Evolutionary conservation across 2,329 filamentous ascomycete species (phyloP).

Genomic region (Penicillium sp.): DNA sequence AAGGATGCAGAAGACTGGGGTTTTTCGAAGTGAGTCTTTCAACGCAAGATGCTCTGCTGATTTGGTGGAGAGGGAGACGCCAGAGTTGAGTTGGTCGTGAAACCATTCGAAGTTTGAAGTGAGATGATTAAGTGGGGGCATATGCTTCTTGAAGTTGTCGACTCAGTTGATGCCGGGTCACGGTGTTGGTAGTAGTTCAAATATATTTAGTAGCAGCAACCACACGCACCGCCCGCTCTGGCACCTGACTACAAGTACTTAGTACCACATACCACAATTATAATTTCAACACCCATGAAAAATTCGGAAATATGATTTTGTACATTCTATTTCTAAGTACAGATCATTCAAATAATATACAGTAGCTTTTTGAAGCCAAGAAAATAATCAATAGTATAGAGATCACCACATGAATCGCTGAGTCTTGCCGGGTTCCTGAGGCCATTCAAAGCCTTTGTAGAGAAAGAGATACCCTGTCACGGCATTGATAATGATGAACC

Average conservation of each 20-base stretch:
- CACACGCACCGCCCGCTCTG: no score
- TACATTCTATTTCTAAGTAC: no score
- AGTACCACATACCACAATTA: no score
- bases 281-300: no score
- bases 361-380: not conserved
- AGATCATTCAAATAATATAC: slow-evolving; percentile 1
- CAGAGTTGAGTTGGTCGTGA: not conserved
- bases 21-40: not conserved
- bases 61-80: not conserved
- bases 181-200: no score
- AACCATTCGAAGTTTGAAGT: not conserved
- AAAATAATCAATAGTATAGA: not conserved
- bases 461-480: slow-evolving; percentile 61
- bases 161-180: no score
- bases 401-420: slow-evolving; percentile 65
- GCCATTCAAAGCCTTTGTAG: slow-evolving; percentile 61
- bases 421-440: slow-evolving; percentile 59
- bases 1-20: not conserved
- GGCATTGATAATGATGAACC: slow-evolving; percentile 60
- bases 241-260: no score
- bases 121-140: no score
- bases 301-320: no score
- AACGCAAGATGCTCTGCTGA: not conserved
- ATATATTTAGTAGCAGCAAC: no score
- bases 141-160: no score